Conservation (phyloP, 2,329 filamentous ascomycete genomes). For the Ophiostoma himal-ulmi region DNA sequence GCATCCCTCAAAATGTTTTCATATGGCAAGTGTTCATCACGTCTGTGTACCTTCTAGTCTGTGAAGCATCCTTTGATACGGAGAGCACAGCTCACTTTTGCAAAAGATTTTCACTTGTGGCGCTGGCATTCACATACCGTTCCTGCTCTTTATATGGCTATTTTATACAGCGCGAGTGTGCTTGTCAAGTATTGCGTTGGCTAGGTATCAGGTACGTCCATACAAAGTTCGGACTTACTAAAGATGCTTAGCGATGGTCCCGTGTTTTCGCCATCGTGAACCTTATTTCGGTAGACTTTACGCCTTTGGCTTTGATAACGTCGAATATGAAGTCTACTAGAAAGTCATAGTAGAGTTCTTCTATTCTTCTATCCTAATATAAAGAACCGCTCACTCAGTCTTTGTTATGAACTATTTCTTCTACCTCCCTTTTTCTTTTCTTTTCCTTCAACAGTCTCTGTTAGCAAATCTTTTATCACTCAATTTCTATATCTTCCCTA, state of each 20-base stretch:
- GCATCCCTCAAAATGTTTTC: neutral
- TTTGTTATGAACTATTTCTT: neutral
- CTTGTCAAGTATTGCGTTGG: neutral
- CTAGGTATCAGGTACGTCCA: no score
- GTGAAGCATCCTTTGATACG: neutral
- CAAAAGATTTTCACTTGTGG: neutral
- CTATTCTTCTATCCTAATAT: neutral
- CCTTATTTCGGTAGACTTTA: neutral
- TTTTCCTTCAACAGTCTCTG: neutral
- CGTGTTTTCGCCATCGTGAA: neutral
- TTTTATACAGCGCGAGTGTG: neutral
- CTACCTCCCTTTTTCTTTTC: neutral
- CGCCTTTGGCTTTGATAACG: neutral
- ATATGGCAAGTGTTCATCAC: neutral
- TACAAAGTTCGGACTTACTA: neutral
- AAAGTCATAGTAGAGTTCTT: neutral
- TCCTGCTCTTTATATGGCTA: neutral
- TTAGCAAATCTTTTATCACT: no score
- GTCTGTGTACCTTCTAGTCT: neutral
- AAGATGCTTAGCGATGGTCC: no score
- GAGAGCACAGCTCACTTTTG: no score
- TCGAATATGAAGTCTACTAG: neutral
- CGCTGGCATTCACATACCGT: neutral
- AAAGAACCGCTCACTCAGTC: neutral
- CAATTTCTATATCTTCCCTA: neutral